phyloP scores from a whole-genome alignment of 331 rosid species.

The Quercus phellos region DNA sequence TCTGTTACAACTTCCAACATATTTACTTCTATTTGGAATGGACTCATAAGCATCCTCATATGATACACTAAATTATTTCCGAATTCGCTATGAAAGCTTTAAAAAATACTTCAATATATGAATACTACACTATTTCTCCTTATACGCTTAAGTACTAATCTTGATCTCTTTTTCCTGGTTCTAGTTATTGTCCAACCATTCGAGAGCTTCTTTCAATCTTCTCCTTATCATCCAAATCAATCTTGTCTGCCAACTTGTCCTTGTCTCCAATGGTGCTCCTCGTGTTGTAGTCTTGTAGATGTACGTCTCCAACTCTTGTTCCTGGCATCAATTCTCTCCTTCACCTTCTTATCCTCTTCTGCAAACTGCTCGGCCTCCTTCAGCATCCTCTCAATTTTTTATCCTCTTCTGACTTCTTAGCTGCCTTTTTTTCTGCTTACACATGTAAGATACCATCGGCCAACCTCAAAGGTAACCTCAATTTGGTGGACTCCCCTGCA shows the following conservation, averaged over 20 bases:
- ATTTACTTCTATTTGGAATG: too few species aligned
- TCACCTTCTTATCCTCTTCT: slow-evolving; percentile 40
- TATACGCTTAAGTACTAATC: too few species aligned
- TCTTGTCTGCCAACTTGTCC: slow-evolving; percentile 40
- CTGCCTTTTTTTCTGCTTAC: slow-evolving; percentile 47
- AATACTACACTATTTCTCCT: too few species aligned
- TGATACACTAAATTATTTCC: too few species aligned
- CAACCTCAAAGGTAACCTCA: slow-evolving; percentile 52
- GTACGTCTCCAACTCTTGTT: slow-evolving; percentile 42
- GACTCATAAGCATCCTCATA: too few species aligned
- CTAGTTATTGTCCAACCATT: slow-evolving; percentile 44
- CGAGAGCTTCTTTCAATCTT: slow-evolving; percentile 44
- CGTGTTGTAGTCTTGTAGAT: slow-evolving; percentile 36
- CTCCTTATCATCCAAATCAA: slow-evolving; percentile 36
- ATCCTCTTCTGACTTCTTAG: slow-evolving; percentile 37
- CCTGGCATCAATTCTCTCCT: slow-evolving; percentile 40
- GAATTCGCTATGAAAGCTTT: too few species aligned
- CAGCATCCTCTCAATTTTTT: slow-evolving; percentile 50
- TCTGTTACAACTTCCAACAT: too few species aligned
- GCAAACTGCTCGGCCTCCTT: slow-evolving; percentile 57
- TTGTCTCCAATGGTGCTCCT: slow-evolving; percentile 35
- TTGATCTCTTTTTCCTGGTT: slow-evolving; percentile 31
- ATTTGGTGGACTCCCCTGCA: slow-evolving; percentile 52
- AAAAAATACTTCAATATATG: too few species aligned
- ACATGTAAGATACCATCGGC: slow-evolving; percentile 43